A percentile compares a stretch with the other conserved stretches of the same genome.
phyloP scores from a whole-genome alignment of 1,139 yeast species.

The Magnusiomyces magnusii region DNA sequence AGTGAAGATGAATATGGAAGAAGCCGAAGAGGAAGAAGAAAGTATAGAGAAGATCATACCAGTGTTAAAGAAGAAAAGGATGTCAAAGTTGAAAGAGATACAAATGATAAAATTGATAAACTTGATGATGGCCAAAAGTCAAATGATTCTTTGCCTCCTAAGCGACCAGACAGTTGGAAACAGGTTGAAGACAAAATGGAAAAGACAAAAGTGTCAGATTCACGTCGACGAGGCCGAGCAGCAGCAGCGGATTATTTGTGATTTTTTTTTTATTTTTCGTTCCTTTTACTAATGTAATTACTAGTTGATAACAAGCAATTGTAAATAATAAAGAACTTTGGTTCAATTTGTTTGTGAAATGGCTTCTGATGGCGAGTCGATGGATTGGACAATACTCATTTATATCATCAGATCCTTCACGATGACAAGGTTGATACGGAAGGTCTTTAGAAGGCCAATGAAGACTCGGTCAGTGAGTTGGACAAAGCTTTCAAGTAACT shows the following conservation, averaged over 20 bases:
- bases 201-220: too few species aligned
- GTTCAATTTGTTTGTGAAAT: conserved; percentile 21
- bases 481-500: conserved; percentile 93
- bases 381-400: conserved; percentile 71
- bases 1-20: background rate
- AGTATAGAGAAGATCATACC: background rate
- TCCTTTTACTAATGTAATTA: background rate
- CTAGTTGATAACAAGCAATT: background rate
- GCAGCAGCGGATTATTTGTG: conserved; percentile 8
- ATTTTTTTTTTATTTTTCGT: conserved; percentile 1
- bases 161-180: too few species aligned
- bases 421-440: conserved; percentile 68
- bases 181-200: too few species aligned
- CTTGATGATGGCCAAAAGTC: too few species aligned
- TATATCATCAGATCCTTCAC: conserved; percentile 80
- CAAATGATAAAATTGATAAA: too few species aligned
- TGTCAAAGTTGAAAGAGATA: too few species aligned
- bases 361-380: conserved; percentile 25
- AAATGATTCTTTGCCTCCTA: too few species aligned
- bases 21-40: background rate
- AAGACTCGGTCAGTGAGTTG: conserved; percentile 76
- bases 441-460: conserved; percentile 87
- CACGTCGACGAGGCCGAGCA: conserved; percentile 2
- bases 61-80: background rate
- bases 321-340: too few species aligned